A percentile compares a stretch with the other conserved stretches of the same genome.
Conservation (phyloP, 257 asterid species). For the Penstemon barbatus region DNA sequence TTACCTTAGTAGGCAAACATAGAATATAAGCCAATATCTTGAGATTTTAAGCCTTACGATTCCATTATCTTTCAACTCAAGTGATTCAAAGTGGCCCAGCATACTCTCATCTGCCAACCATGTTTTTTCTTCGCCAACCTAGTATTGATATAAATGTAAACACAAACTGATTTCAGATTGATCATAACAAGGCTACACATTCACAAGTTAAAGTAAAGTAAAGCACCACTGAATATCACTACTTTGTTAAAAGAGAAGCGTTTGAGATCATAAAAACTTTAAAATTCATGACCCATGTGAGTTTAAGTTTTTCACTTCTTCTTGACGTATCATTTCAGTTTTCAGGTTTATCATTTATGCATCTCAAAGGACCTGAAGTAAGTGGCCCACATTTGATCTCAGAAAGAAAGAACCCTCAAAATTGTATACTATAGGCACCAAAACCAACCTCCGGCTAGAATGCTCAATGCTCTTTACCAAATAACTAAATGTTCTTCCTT, state of each 20-base stretch:
- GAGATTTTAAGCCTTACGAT: constrained; percentile 49
- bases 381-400: constrained; percentile 10
- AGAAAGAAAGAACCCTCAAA: constrained; percentile 24
- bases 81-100: constrained; percentile 74
- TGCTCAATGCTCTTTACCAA: constrained; percentile 6
- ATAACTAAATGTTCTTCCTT: background rate
- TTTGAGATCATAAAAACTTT: background rate
- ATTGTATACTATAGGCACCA: background rate
- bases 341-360: background rate
- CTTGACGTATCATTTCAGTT: background rate
- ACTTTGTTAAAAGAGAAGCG: constrained; percentile 11
- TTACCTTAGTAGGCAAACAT: constrained; percentile 20
- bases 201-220: constrained; percentile 1
- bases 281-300: constrained; percentile 9
- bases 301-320: background rate
- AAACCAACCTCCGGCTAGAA: background rate
- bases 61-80: constrained; percentile 77
- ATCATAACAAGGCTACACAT: constrained; percentile 23
- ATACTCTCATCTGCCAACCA: constrained; percentile 89
- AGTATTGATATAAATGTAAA: constrained; percentile 29
- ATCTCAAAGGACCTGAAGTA: constrained; percentile 20
- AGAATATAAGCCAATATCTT: constrained; percentile 10
- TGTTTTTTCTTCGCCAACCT: constrained; percentile 69
- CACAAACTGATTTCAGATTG: constrained; percentile 21
- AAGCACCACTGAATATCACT: background rate